phyloP scores from a whole-genome alignment of 768 basidiomycete genomes.

The Psilocybe cubensis region DNA sequence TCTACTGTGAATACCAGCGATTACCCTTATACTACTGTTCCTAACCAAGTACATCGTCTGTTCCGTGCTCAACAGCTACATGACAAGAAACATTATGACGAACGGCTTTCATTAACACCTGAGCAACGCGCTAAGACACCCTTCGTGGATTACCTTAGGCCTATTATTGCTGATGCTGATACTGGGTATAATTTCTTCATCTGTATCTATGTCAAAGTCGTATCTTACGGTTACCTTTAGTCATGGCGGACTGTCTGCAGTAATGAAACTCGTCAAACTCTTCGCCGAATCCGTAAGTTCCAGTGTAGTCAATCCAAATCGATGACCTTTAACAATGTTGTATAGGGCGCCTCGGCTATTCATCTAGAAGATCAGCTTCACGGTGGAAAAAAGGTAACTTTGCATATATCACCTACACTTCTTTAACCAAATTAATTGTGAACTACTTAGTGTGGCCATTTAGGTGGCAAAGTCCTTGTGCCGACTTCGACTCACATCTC shows the following conservation, averaged over 20 bases:
- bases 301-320: slow-evolving; percentile 2
- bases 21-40: slow-evolving; percentile 95
- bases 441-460: slow-evolving; percentile 77
- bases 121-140: slow-evolving; percentile 72
- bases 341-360: slow-evolving; percentile 84
- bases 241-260: slow-evolving; percentile 90
- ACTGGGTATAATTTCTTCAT: slow-evolving; percentile 66
- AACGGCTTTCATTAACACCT: slow-evolving; percentile 66
- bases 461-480: slow-evolving; percentile 92
- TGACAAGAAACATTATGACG: slow-evolving; percentile 92
- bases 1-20: slow-evolving; percentile 52
- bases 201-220: slow-evolving; percentile 1
- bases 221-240: slow-evolving; percentile 41
- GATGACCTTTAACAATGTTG: too few species aligned
- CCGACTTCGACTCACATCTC: slow-evolving; percentile 88
- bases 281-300: slow-evolving; percentile 85
- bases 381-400: slow-evolving; percentile 83
- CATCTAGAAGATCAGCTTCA: slow-evolving; percentile 95
- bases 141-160: slow-evolving; percentile 86
- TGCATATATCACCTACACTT: neutral
- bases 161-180: slow-evolving; percentile 94
- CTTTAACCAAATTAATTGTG: slow-evolving; percentile 4
- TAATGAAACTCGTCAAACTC: slow-evolving; percentile 93
- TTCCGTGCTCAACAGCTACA: slow-evolving; percentile 93
- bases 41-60: slow-evolving; percentile 91